A percentile compares a stretch with the other conserved stretches of the same genome.
phyloP scores from a whole-genome alignment of 495 filamentous ascomycete species.

The Penicillium maclennaniae region DNA sequence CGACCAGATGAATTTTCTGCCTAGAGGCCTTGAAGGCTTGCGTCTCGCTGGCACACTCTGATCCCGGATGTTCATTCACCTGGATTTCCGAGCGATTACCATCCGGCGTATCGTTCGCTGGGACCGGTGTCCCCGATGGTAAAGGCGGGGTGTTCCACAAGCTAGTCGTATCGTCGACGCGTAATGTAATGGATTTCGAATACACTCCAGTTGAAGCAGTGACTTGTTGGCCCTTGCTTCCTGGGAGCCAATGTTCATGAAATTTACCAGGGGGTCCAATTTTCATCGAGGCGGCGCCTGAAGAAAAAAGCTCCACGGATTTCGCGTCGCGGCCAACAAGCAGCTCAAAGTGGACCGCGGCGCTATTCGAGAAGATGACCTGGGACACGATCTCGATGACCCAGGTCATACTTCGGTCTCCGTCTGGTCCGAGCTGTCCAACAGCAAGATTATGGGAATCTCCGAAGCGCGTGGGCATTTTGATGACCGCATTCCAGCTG shows the following conservation, averaged over 20 bases:
- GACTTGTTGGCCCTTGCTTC: slow-evolving; percentile 44
- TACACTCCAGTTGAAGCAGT: slow-evolving; percentile 69
- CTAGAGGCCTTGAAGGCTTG: not conserved
- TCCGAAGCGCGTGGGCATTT: slow-evolving; percentile 60
- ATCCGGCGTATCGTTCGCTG: slow-evolving; percentile 26
- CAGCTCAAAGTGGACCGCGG: slow-evolving; percentile 86
- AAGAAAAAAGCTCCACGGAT: slow-evolving; percentile 63
- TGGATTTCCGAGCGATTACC: not conserved
- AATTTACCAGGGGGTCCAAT: slow-evolving; percentile 62
- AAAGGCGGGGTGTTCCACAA: slow-evolving; percentile 89
- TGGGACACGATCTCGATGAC: slow-evolving; percentile 88
- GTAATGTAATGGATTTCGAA: slow-evolving; percentile 69
- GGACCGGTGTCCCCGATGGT: slow-evolving; percentile 55
- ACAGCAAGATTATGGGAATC: slow-evolving; percentile 21
- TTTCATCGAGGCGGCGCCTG: slow-evolving; percentile 38
- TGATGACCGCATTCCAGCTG: slow-evolving; percentile 71
- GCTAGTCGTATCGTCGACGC: slow-evolving; percentile 79
- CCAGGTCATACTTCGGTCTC: slow-evolving; percentile 67
- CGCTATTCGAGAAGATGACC: slow-evolving; percentile 83
- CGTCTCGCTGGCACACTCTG: not conserved
- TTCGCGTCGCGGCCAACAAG: slow-evolving; percentile 81
- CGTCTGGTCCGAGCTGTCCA: slow-evolving; percentile 14
- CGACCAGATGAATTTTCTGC: slow-evolving; percentile 70
- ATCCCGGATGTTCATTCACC: not conserved
- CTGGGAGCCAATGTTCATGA: slow-evolving; percentile 59